Evolutionary conservation across 805 yeast species (phyloP), one percentile per base, ranked within the genome.

Genomic region (Hemisphaericaspora nanyangensis): DNA sequence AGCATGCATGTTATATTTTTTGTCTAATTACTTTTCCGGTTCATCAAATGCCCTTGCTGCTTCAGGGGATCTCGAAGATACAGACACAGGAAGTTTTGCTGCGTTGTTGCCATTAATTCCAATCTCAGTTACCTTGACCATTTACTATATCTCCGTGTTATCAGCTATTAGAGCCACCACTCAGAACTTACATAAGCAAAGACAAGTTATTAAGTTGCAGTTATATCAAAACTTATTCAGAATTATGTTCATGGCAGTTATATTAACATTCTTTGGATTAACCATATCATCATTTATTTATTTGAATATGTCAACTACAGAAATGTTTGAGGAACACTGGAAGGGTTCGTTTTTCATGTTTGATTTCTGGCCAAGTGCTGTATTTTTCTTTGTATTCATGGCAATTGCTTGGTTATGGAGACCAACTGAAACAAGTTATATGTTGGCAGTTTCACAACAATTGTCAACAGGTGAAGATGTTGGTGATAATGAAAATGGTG

Each of bases 361-460:
- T 32, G 96, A 91, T 51, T 95, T 95, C 68, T 90, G 98, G 96
- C 95, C 96, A 29, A 82, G 95, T 35, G 74, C 88, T 35, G 82
- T 89, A 11, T 93, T 88, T 65, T 87, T 85, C 55, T 63, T 82
- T 34, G 90, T 90, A 28, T 90, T 93, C 59, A 76, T 83, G 52
- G 77, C 89, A 7, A 73, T 93, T 47, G 86, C 96, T 5, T 79
- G 89, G 68, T 77, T 93, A 46, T 93, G 99, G 99, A 82, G 99
- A 62, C 99, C 99, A 38, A 91, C 97, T 0, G 93, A 85, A 50
- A 88, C 95, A 29, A 89, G 96, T 42, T 85, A 90, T 54, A 82
- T 95, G 78, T 77, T 93, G 55, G 98, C 97, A 10, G 90, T 90
- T 46, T 86, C 96, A 2, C 87, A 88, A 38, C 98, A 93, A 65